phyloP scores from a whole-genome alignment of 2,329 filamentous ascomycete species.

The Epichloe scottii region DNA sequence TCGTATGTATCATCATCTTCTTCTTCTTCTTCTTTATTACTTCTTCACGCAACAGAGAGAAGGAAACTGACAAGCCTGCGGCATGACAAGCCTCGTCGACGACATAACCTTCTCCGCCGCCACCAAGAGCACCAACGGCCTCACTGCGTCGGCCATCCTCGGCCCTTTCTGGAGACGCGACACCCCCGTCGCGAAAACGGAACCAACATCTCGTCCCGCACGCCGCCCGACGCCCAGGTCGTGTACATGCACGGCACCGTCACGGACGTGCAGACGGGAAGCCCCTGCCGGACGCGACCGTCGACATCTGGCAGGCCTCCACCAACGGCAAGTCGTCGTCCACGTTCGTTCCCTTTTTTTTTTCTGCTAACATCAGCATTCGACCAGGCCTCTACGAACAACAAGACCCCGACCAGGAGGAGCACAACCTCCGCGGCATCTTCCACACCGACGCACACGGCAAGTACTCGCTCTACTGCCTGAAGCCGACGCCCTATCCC shows the following conservation, averaged over 20 bases:
- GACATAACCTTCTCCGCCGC: slow-evolving; percentile 61
- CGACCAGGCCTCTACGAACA: slow-evolving; percentile 47
- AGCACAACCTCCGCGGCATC: slow-evolving; percentile 62
- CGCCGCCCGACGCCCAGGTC: slow-evolving; percentile 36
- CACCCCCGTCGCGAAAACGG: slow-evolving; percentile 61
- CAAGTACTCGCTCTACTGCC: slow-evolving; percentile 47
- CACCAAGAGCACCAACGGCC: slow-evolving; percentile 27
- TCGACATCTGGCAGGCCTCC: slow-evolving; percentile 72
- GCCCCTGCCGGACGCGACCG: slow-evolving; percentile 50
- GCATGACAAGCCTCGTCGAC: slow-evolving; percentile 45
- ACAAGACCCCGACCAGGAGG: slow-evolving; percentile 56
- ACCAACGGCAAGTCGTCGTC: slow-evolving; percentile 51
- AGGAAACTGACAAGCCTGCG: no score
- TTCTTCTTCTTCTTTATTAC: no score
- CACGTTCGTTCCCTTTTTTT: not conserved
- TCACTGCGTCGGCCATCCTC: slow-evolving; percentile 67
- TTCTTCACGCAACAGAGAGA: no score
- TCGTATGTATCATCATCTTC: slow-evolving; percentile 26
- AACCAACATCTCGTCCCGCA: slow-evolving; percentile 47
- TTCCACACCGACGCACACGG: slow-evolving; percentile 57
- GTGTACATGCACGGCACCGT: slow-evolving; percentile 53
- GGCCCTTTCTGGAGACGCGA: slow-evolving; percentile 75
- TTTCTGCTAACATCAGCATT: not conserved
- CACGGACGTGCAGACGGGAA: slow-evolving; percentile 42
- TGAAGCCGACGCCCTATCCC: slow-evolving; percentile 46